These are phyloP conservation scores for Jackrogersella multiformis DNA, from an alignment of 495 filamentous ascomycete species.

Conservation along the genomic window DNA sequence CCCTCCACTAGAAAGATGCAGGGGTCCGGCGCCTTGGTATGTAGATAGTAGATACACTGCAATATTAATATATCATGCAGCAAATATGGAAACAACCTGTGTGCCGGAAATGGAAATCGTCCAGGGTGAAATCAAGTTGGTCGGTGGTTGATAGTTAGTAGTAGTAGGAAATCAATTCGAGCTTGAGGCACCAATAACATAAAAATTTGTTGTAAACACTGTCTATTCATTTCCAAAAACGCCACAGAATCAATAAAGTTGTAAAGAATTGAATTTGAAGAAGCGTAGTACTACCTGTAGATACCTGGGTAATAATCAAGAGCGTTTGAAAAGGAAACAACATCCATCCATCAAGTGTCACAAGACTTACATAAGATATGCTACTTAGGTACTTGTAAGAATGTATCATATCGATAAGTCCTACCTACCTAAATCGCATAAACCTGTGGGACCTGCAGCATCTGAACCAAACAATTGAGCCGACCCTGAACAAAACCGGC, in stretches of 20 bases:
- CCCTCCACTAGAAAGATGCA: constrained; percentile 36
- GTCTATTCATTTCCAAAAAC: neutral
- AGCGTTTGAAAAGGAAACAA: neutral
- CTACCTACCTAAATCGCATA: too few relatives aligned
- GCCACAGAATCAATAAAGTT: neutral
- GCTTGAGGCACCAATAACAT: neutral
- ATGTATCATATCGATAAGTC: constrained; percentile 39
- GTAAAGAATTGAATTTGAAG: constrained; percentile 1
- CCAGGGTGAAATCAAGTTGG: constrained; percentile 5
- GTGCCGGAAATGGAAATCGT: neutral
- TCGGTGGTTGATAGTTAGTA: neutral
- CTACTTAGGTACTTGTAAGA: neutral
- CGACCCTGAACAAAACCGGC: too few relatives aligned
- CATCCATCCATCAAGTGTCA: too few relatives aligned
- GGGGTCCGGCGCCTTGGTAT: constrained; percentile 22
- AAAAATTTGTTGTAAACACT: neutral
- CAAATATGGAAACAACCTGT: constrained; percentile 28
- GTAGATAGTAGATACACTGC: too few relatives aligned
- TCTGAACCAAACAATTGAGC: too few relatives aligned
- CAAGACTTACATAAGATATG: too few relatives aligned
- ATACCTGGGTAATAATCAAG: neutral
- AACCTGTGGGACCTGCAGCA: too few relatives aligned
- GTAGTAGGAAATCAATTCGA: too few relatives aligned
- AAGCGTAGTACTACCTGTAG: neutral
- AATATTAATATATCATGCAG: constrained; percentile 27